Evolutionary conservation across 2,329 filamentous ascomycete genomes (phyloP), one percentile per base, ranked within the genome.

Genomic region (Aspergillus glaucus): DNA sequence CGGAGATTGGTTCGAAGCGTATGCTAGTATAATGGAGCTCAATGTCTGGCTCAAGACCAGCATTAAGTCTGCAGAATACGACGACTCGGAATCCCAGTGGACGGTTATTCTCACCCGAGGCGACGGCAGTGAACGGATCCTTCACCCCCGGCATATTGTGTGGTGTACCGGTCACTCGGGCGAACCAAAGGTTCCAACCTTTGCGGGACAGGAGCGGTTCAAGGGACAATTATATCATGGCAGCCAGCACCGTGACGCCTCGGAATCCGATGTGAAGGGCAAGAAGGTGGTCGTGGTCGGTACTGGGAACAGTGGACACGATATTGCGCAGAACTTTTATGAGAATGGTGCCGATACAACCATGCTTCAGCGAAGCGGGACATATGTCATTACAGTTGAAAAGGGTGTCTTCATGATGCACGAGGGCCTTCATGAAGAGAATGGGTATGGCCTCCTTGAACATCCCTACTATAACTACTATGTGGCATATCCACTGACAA

Each of bases 311-410:
- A 75, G 71, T 50, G 74, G 69, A 0, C 75, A 78, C 47, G 75
- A 78, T 45, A 75, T 78, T 43, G 74, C 75, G 0, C 72, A 78
- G 55, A 73, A 78, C 54, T 78, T 70, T 52, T 68, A 70, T 43
- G 69, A 77, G 45, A 70, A 73, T 30, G 77, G 77, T 1, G 73
- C 74, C 4, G 61, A 71, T 17, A 75, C 79, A 2, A 77, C 76
- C 3, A 76, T 81, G 71, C 56, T 81, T 1, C 78, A 81, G 60
- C 74, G 77, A 7, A 66, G 68, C 7, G 71, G 70, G 2, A 80
- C 76, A 2, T 79, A 75, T 56, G 73, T 79, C 9, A 67, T 79
- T 22, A 73, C 71, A 0, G 67, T 66, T 12, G 67, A 73, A 3
- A 69, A 69, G 37, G 71, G 72, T 1, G 62, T 74, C 0, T 68